Evolutionary conservation across 257 asterid genomes (phyloP).

Genomic region (Fraxinus anomala): DNA sequence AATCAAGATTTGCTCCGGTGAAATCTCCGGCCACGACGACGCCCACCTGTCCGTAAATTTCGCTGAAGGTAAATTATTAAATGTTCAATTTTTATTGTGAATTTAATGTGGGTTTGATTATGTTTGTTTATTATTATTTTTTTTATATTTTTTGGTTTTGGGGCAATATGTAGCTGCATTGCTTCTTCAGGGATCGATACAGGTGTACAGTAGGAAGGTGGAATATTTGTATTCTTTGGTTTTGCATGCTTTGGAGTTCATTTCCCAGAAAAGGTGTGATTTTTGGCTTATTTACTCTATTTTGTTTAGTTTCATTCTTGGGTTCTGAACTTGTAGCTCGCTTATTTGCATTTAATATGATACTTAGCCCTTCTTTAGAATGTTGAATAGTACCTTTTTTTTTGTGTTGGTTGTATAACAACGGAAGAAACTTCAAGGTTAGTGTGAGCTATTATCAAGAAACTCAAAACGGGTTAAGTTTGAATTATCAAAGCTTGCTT

Average conservation of each 20-base stretch:
- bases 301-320: conserved; percentile 6
- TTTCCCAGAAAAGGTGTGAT: conserved; percentile 81
- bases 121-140: background rate
- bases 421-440: background rate
- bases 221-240: conserved; percentile 90
- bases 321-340: background rate
- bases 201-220: conserved; percentile 95
- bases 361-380: background rate
- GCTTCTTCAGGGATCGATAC: conserved; percentile 97
- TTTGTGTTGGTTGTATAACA: background rate
- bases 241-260: conserved; percentile 80
- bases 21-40: conserved; percentile 55
- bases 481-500: background rate
- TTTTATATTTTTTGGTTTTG: conserved; percentile 8
- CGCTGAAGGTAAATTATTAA: conserved; percentile 65
- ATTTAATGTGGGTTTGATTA: background rate
- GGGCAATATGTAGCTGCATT: conserved; percentile 72
- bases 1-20: conserved; percentile 86
- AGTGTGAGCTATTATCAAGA: background rate
- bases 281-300: conserved; percentile 4
- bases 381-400: background rate
- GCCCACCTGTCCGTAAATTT: conserved; percentile 60
- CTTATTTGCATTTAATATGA: background rate
- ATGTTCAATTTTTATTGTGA: background rate
- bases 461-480: conserved; percentile 2